A percentile compares a stretch with the other conserved stretches of the same genome.
phyloP scores from a whole-genome alignment of 176 grass and related monocot genomes.

The Sorghum bicolor region Sorghum_bicolor_NCBIv3 NC_012876.2:65165501-65166000 shows the following conservation, averaged over 20 bases:
- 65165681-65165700: slow-evolving; percentile 45
- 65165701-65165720: slow-evolving; percentile 48
- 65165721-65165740: slow-evolving; percentile 94
- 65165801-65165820: background rate
- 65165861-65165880: slow-evolving; percentile 84
- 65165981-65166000: background rate
- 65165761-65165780: too few relatives aligned
- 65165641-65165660: slow-evolving; percentile 41
- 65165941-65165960: slow-evolving; percentile 21
- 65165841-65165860: slow-evolving; percentile 28
- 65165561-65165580: slow-evolving; percentile 38
- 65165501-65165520: slow-evolving; percentile 37
- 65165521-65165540: slow-evolving; percentile 38
- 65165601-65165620: slow-evolving; percentile 41
- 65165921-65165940: slow-evolving; percentile 31
- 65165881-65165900: slow-evolving; percentile 75
- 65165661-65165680: slow-evolving; percentile 65
- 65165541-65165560: slow-evolving; percentile 43
- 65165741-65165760: slow-evolving; percentile 47
- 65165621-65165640: slow-evolving; percentile 66
- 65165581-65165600: slow-evolving; percentile 10
- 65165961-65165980: background rate
- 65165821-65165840: too few relatives aligned
- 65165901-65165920: slow-evolving; percentile 80
- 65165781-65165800: too few relatives aligned